These are phyloP conservation scores for Cyberlindnera americana DNA, from an alignment of 805 yeast genomes.

Conservation along the genomic window DNA sequence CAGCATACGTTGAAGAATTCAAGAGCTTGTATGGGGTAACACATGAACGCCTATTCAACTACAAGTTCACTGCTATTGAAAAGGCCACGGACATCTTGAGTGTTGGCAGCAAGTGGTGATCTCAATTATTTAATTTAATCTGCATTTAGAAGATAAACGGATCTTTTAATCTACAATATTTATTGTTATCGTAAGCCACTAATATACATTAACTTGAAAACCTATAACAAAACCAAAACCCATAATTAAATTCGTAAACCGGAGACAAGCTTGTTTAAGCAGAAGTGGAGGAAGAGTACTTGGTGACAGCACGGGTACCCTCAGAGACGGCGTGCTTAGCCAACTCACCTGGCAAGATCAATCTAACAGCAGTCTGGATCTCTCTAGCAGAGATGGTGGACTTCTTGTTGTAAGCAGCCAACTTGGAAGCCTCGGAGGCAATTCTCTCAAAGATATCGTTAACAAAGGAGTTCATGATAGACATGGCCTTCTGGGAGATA, in stretches of 20 bases:
- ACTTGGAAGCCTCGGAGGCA: constrained; percentile 96
- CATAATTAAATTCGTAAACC: constrained; percentile 14
- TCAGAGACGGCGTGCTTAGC: constrained; percentile 99
- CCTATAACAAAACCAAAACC: constrained; percentile 13
- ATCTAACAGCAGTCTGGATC: constrained; percentile 98
- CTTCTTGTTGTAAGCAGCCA: constrained; percentile 98
- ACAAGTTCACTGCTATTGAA: constrained; percentile 49
- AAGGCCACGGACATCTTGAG: constrained; percentile 48
- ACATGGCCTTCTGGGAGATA: constrained; percentile 98
- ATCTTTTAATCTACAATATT: not conserved
- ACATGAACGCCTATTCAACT: constrained; percentile 38
- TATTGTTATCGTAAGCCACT: constrained; percentile 10
- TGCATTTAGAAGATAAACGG: not conserved
- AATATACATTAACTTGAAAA: constrained; percentile 15
- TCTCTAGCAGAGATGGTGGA: constrained; percentile 98
- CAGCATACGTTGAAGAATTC: constrained; percentile 36
- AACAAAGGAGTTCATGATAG: constrained; percentile 97
- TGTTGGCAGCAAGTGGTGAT: constrained; percentile 55
- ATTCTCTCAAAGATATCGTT: constrained; percentile 98
- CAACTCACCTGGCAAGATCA: constrained; percentile 97
- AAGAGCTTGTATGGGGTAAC: constrained; percentile 29
- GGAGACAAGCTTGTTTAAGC: constrained; percentile 30
- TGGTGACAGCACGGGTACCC: constrained; percentile 98
- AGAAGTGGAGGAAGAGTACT: constrained; percentile 72
- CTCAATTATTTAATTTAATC: not conserved